Conservation (phyloP, 2,329 filamentous ascomycete species). For the Colletotrichum sp. region DNA sequence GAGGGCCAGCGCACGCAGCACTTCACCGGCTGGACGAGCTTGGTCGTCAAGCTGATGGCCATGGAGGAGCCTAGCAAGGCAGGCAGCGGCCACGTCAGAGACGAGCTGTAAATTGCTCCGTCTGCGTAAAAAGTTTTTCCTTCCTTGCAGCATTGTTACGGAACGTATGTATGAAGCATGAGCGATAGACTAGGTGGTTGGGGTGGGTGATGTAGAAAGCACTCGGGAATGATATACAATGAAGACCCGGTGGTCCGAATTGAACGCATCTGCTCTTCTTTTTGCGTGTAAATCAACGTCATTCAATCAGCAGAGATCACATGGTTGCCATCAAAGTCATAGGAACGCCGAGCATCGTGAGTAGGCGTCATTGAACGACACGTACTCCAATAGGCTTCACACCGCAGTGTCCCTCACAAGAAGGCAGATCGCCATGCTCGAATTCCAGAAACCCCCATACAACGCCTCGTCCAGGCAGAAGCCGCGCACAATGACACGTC, state of each 20-base stretch:
- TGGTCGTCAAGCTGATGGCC: conserved; percentile 96
- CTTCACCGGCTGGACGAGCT: conserved; percentile 98
- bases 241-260: background rate
- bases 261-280: background rate
- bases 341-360: background rate
- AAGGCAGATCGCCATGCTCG: background rate
- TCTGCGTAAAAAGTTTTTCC: background rate
- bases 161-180: background rate
- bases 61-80: conserved; percentile 73
- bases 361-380: background rate
- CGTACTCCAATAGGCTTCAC: background rate
- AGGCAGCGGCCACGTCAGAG: conserved; percentile 35
- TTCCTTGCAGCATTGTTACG: background rate
- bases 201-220: background rate
- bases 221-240: background rate
- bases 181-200: background rate
- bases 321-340: background rate
- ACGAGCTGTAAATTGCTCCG: conserved; percentile 50
- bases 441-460: background rate
- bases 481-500: background rate
- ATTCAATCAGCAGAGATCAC: background rate
- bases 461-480: background rate
- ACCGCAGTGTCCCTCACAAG: background rate
- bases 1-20: conserved; percentile 95
- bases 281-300: background rate